Evolutionary conservation across 805 yeast genomes (phyloP).

Genomic region (Candida chauliodis): DNA sequence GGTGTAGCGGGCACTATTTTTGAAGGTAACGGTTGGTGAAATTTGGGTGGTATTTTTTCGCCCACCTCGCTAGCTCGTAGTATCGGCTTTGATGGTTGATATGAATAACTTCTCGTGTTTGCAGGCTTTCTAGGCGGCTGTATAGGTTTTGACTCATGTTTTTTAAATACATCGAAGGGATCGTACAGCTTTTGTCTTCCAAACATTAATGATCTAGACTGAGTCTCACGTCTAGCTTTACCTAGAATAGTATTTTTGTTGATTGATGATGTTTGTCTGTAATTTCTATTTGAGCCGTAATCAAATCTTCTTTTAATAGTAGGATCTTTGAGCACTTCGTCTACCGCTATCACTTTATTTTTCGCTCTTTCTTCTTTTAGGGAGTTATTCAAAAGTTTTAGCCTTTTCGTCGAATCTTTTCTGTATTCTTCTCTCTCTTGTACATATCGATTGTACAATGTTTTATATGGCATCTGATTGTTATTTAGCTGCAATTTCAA

Average conservation of each 20-base stretch:
- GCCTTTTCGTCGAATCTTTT: conserved; percentile 41
- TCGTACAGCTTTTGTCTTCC: conserved; percentile 17
- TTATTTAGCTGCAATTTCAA: conserved; percentile 1
- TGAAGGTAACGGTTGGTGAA: not conserved
- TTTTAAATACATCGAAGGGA: conserved; percentile 23
- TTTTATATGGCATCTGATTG: conserved; percentile 30
- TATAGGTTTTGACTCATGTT: not conserved
- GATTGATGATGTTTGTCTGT: not conserved
- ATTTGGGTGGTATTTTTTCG: not conserved
- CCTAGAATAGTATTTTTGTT: conserved; percentile 27
- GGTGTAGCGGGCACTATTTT: not conserved
- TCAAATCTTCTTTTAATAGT: conserved; percentile 17
- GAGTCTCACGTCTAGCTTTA: conserved; percentile 35
- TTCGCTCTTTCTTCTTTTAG: conserved; percentile 38
- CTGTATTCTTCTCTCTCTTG: conserved; percentile 42
- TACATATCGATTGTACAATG: conserved; percentile 36
- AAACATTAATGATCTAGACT: conserved; percentile 32
- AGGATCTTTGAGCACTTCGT: conserved; percentile 23
- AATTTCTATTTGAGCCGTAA: conserved; percentile 4
- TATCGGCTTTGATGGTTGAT: conserved; percentile 1
- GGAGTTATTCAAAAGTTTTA: conserved; percentile 39
- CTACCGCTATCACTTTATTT: conserved; percentile 34
- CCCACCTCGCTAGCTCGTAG: conserved; percentile 3
- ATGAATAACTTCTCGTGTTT: conserved; percentile 4
- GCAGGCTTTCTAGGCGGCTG: conserved; percentile 1